Evolutionary conservation across 1,139 yeast genomes (phyloP).

Genomic region (Saccharomycopsis hybrid): DNA sequence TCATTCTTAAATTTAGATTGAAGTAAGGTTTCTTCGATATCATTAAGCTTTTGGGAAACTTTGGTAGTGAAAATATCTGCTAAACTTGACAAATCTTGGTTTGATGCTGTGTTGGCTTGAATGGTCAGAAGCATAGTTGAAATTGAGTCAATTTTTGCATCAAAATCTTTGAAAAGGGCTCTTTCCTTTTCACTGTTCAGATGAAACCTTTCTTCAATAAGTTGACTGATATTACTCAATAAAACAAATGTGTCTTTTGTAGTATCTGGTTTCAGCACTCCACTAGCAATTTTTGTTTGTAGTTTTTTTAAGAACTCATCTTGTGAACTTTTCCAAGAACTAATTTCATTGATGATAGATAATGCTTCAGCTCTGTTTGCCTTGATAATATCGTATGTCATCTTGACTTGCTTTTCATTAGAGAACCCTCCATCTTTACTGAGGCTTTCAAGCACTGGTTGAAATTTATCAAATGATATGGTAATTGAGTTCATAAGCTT

Average conservation of each 20-base stretch:
- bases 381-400: slow-evolving; percentile 17
- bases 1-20: not conserved
- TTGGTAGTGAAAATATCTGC: not conserved
- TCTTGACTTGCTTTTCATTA: slow-evolving; percentile 12
- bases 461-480: not conserved
- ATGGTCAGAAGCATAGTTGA: not conserved
- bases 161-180: too few species aligned
- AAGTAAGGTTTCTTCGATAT: not conserved
- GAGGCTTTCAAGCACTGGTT: slow-evolving; percentile 4
- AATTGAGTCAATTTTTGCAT: not conserved
- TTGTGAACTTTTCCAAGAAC: slow-evolving; percentile 7
- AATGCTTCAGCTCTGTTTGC: slow-evolving; percentile 18
- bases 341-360: slow-evolving; percentile 10
- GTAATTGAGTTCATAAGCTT: not conserved
- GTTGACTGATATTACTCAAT: slow-evolving; percentile 15
- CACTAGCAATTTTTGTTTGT: slow-evolving; percentile 8
- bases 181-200: not conserved
- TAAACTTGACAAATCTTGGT: not conserved
- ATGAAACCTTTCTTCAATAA: slow-evolving; percentile 16
- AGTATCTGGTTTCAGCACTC: not conserved
- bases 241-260: slow-evolving; percentile 7
- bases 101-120: not conserved
- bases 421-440: slow-evolving; percentile 12
- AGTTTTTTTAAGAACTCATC: slow-evolving; percentile 3
- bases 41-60: not conserved